phyloP scores from a whole-genome alignment of 2,329 filamentous ascomycete genomes.

The Botrytis squamosa region DNA sequence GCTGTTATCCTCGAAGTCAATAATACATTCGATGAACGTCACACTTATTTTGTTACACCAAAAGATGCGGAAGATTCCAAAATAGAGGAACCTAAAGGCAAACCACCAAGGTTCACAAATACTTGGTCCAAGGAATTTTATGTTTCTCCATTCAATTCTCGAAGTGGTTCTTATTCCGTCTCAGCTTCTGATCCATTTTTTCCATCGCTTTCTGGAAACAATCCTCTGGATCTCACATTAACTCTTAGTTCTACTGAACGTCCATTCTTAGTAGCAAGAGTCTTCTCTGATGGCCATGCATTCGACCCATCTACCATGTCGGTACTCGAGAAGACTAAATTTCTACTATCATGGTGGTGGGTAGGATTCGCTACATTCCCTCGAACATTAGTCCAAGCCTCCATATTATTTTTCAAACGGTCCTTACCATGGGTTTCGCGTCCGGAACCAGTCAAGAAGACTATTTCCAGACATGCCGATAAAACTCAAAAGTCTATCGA shows the following conservation, averaged over 20 bases:
- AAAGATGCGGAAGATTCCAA: slow-evolving; percentile 32
- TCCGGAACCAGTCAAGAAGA: slow-evolving; percentile 59
- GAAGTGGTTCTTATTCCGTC: slow-evolving; percentile 55
- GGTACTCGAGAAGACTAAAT: slow-evolving; percentile 44
- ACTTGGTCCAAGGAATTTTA: slow-evolving; percentile 71
- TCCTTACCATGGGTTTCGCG: slow-evolving; percentile 63
- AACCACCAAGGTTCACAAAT: slow-evolving; percentile 44
- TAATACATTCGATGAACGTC: slow-evolving; percentile 72
- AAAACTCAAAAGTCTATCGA: slow-evolving; percentile 50
- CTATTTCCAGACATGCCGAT: slow-evolving; percentile 54
- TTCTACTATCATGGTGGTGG: slow-evolving; percentile 63
- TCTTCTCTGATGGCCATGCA: slow-evolving; percentile 53
- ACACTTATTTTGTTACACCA: slow-evolving; percentile 61
- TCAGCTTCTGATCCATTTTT: slow-evolving; percentile 49
- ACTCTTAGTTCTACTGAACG: slow-evolving; percentile 58
- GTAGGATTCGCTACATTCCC: slow-evolving; percentile 65
- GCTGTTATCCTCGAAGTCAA: slow-evolving; percentile 73
- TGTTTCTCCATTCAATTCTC: slow-evolving; percentile 71
- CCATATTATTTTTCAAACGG: slow-evolving; percentile 53
- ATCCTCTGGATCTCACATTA: slow-evolving; percentile 63
- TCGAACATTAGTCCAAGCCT: slow-evolving; percentile 62
- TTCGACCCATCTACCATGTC: slow-evolving; percentile 51
- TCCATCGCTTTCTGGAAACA: slow-evolving; percentile 46
- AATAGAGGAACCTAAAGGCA: slow-evolving; percentile 23
- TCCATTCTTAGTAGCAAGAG: slow-evolving; percentile 59